Percentiles rank a stretch among this genome's conserved stretches.
Conservation (phyloP, 306 rosid species). For the Cicer bijugum region DNA sequence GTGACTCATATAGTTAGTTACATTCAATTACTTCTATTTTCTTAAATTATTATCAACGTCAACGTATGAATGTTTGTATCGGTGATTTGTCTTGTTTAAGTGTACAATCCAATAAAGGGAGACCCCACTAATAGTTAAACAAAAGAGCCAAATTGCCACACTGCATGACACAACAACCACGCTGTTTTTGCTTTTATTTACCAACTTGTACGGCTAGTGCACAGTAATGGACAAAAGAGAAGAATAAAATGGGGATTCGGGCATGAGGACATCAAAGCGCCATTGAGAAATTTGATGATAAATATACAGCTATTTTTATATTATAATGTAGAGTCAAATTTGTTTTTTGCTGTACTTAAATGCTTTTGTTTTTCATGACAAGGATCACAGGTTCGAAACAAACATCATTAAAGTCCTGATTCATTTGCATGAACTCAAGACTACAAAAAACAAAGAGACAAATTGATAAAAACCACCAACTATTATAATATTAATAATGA, state of each 20-base stretch:
- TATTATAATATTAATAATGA: constrained; percentile 19
- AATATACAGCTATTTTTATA: too few relatives aligned
- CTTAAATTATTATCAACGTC: too few relatives aligned
- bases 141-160: constrained; percentile 45
- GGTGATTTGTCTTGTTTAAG: too few relatives aligned
- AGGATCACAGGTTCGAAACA: constrained; percentile 29
- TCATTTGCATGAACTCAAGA: constrained; percentile 35
- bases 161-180: not conserved
- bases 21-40: too few relatives aligned
- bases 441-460: not conserved
- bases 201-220: constrained; percentile 2
- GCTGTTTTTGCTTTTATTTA: constrained; percentile 9
- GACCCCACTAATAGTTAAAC: too few relatives aligned
- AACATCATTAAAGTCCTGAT: constrained; percentile 20
- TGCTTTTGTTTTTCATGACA: constrained; percentile 11
- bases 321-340: not conserved
- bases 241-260: not conserved
- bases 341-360: constrained; percentile 31
- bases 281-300: not conserved
- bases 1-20: too few relatives aligned
- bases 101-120: too few relatives aligned
- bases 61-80: too few relatives aligned
- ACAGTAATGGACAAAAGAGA: constrained; percentile 28
- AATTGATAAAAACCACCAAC: not conserved
- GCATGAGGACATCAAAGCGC: not conserved